A percentile compares a stretch with the other conserved stretches of the same genome.
Evolutionary conservation across 768 basidiomycete species (phyloP).

Genomic region (Holtermannia corniformis): DNA sequence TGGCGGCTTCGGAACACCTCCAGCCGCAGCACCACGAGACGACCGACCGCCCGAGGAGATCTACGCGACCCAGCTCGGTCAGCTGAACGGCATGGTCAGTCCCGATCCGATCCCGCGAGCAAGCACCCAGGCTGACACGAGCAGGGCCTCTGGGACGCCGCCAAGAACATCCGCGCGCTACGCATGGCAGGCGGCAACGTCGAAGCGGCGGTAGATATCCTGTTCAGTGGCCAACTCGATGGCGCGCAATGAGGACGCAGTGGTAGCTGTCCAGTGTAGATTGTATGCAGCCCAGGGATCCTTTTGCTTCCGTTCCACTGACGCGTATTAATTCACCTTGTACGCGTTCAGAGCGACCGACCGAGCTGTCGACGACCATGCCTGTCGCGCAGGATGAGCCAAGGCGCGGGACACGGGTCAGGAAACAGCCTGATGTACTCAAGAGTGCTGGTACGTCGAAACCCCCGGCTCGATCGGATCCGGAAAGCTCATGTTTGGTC

Average conservation of each 20-base stretch:
- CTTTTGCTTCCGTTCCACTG: background rate
- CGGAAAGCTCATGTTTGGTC: background rate
- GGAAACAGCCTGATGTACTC: background rate
- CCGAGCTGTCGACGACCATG: too few species aligned
- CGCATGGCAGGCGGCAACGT: slow-evolving; percentile 89
- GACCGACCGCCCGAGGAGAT: slow-evolving; percentile 77
- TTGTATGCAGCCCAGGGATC: slow-evolving; percentile 3
- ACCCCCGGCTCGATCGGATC: too few species aligned
- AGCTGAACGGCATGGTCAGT: slow-evolving; percentile 80
- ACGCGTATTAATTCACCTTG: too few species aligned
- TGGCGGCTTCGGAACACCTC: slow-evolving; percentile 36
- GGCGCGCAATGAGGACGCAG: slow-evolving; percentile 50
- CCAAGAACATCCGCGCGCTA: slow-evolving; percentile 81
- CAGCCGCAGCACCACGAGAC: slow-evolving; percentile 52
- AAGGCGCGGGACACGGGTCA: background rate
- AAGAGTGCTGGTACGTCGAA: background rate
- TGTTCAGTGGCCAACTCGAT: slow-evolving; percentile 55
- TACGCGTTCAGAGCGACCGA: too few species aligned
- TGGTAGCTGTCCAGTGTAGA: slow-evolving; percentile 81
- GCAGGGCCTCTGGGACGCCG: slow-evolving; percentile 65
- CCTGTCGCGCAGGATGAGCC: background rate
- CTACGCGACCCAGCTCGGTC: slow-evolving; percentile 56
- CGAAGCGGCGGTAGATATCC: slow-evolving; percentile 84
- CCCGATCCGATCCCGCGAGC: background rate
- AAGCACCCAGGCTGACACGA: background rate